Conservation (phyloP, 768 basidiomycete species). For the Leucogyrophana mollusca region DNA sequence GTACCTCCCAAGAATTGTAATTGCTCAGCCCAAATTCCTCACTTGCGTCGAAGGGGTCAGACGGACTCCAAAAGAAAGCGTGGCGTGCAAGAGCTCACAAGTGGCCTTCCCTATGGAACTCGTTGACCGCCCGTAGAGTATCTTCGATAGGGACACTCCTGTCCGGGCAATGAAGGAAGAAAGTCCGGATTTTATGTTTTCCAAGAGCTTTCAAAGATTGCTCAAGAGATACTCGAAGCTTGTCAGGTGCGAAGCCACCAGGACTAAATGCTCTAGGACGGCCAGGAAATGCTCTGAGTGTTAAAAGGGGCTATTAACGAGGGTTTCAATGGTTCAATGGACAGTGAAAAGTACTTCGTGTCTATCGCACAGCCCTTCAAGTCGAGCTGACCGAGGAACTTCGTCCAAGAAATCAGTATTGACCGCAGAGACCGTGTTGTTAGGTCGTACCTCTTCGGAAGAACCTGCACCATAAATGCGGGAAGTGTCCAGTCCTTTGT, state of each 20-base stretch:
- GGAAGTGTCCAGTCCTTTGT: slow-evolving; percentile 12
- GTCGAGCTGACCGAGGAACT: slow-evolving; percentile 15
- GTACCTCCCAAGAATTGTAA: slow-evolving; percentile 31
- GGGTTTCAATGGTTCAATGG: too few relatives aligned
- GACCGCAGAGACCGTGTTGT: background rate
- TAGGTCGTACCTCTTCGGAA: slow-evolving; percentile 13
- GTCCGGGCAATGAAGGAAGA: slow-evolving; percentile 46
- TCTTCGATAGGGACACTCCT: slow-evolving; percentile 44
- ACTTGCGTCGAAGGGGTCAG: slow-evolving; percentile 1
- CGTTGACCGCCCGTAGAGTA: slow-evolving; percentile 45
- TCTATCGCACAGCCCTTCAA: slow-evolving; percentile 17
- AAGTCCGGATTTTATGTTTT: background rate
- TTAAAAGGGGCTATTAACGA: too few relatives aligned
- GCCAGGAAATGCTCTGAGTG: background rate
- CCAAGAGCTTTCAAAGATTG: background rate
- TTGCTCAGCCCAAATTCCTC: slow-evolving; percentile 15
- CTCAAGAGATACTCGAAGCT: background rate
- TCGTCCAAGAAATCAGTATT: background rate
- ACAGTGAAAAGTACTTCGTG: slow-evolving; percentile 13
- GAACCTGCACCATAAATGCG: slow-evolving; percentile 11
- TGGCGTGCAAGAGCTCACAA: slow-evolving; percentile 43
- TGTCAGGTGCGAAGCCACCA: background rate
- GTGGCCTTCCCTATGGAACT: slow-evolving; percentile 49
- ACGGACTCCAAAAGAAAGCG: background rate
- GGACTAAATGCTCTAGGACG: too few relatives aligned